Conservation (phyloP, 2,329 filamentous ascomycete species). For the Aspergillus vadensis region DNA sequence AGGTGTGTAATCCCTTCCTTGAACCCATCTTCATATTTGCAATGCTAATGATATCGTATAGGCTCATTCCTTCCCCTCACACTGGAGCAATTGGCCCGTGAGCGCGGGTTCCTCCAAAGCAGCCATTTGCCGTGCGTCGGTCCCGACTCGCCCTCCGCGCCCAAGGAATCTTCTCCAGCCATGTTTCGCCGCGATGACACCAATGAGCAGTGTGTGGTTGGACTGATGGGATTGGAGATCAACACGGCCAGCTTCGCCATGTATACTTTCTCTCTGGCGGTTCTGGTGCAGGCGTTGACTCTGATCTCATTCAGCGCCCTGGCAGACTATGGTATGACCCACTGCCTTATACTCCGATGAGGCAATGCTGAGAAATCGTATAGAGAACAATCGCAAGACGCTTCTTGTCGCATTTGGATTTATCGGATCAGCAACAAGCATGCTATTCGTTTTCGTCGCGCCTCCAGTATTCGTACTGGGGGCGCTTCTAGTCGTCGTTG, state of each 20-base stretch:
- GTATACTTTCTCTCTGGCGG: slow-evolving; percentile 83
- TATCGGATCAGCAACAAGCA: slow-evolving; percentile 74
- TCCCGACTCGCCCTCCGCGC: slow-evolving; percentile 23
- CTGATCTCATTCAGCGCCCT: slow-evolving; percentile 67
- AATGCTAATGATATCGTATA: slow-evolving; percentile 34
- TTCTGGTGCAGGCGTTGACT: slow-evolving; percentile 79
- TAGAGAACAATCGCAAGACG: slow-evolving; percentile 68
- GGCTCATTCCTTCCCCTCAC: slow-evolving; percentile 91
- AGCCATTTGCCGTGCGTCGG: slow-evolving; percentile 36
- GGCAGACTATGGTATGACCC: slow-evolving; percentile 73
- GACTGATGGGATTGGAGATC: slow-evolving; percentile 34
- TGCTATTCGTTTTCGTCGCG: slow-evolving; percentile 79
- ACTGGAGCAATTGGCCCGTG: slow-evolving; percentile 85
- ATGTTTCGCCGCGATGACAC: slow-evolving; percentile 24
- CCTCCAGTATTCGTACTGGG: slow-evolving; percentile 76
- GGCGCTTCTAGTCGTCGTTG: slow-evolving; percentile 77
- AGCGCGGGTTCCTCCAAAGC: slow-evolving; percentile 76
- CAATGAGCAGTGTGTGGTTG: slow-evolving; percentile 37
- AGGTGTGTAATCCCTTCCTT: slow-evolving; percentile 43
- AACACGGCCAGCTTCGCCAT: slow-evolving; percentile 46
- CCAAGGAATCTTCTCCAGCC: slow-evolving; percentile 19
- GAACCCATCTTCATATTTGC: not conserved
- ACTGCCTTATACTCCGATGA: not conserved
- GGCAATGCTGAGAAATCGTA: not conserved
- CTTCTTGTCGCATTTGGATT: slow-evolving; percentile 79